Evolutionary conservation across 805 yeast species (phyloP).

Genomic region (Henningerozyma blattae): DNA sequence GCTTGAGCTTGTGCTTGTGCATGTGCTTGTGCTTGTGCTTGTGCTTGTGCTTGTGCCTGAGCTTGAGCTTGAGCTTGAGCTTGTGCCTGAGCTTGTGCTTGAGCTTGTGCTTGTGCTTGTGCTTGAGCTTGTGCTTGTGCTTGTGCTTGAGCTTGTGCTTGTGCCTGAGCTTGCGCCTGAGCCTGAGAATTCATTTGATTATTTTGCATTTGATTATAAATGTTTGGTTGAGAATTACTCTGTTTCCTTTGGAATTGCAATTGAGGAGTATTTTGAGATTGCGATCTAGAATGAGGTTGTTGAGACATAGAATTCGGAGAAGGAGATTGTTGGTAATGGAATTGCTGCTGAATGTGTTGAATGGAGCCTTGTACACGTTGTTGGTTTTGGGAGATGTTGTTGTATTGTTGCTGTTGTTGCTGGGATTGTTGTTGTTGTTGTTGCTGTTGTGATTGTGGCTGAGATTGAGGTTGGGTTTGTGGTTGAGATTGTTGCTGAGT

Average conservation of each 20-base stretch:
- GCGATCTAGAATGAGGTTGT: too few relatives aligned
- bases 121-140: conserved; percentile 2
- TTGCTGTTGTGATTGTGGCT: conserved; percentile 5
- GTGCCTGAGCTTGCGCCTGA: conserved; percentile 3
- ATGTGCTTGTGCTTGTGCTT: conserved; percentile 19
- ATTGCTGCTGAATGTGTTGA: conserved; percentile 19
- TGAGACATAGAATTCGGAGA: too few relatives aligned
- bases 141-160: conserved; percentile 1
- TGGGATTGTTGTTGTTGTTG: conserved; percentile 7
- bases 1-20: conserved; percentile 18
- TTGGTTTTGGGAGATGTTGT: conserved; percentile 11
- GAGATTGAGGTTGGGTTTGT: conserved; percentile 10
- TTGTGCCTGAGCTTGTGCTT: conserved; percentile 1
- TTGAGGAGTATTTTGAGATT: conserved; percentile 4
- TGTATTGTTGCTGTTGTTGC: conserved; percentile 1
- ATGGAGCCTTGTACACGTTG: conserved; percentile 17
- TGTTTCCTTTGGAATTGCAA: neutral
- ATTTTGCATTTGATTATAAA: too few relatives aligned
- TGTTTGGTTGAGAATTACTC: neutral
- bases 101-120: conserved; percentile 3
- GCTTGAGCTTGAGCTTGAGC: conserved; percentile 3
- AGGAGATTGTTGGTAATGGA: conserved; percentile 14
- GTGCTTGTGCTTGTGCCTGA: conserved; percentile 7
- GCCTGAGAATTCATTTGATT: conserved; percentile 2
- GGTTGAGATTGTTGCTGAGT: conserved; percentile 18